These are phyloP conservation scores for Exsudoporus floridanus DNA, from an alignment of 1,284 basidiomycete genomes.

Conservation along the genomic window DNA sequence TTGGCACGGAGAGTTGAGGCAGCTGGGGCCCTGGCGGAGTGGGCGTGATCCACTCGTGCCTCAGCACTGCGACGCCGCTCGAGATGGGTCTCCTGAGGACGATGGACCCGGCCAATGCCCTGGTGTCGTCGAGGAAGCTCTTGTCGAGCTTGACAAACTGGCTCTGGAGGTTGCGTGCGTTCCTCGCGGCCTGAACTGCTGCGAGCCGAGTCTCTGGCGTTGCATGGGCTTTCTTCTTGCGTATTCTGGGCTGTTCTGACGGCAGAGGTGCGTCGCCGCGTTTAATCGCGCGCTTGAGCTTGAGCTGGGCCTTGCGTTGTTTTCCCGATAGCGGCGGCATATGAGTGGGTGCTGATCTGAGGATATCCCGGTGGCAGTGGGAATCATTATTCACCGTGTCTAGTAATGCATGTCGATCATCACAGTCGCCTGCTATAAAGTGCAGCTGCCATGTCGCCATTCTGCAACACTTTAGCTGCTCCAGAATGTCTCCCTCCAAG, in stretches of 20 bases:
- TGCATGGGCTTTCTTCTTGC: constrained; percentile 10
- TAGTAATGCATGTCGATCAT: no score
- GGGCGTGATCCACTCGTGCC: constrained; percentile 8
- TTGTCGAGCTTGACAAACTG: constrained; percentile 66
- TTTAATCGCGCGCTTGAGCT: constrained; percentile 79
- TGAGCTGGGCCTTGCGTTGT: constrained; percentile 68
- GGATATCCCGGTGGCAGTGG: constrained; percentile 1
- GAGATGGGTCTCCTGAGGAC: constrained; percentile 62
- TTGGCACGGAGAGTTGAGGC: constrained; percentile 51
- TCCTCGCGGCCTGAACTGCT: constrained; percentile 8
- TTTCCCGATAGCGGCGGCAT: constrained; percentile 64
- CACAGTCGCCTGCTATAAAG: background rate
- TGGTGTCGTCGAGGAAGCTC: constrained; percentile 64
- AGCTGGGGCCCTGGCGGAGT: constrained; percentile 12
- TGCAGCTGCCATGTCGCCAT: background rate
- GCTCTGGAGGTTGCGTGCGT: constrained; percentile 61
- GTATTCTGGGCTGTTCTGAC: constrained; percentile 29
- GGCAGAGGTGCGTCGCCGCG: constrained; percentile 64
- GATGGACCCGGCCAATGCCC: constrained; percentile 53
- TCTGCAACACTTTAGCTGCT: background rate
- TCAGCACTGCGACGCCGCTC: constrained; percentile 44
- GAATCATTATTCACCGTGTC: no score
- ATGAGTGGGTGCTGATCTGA: constrained; percentile 10
- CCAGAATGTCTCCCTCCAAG: constrained; percentile 12
- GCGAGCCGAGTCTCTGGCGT: constrained; percentile 5